Evolutionary conservation across 768 basidiomycete species (phyloP).

Genomic region (Tulasnella sp.): DNA sequence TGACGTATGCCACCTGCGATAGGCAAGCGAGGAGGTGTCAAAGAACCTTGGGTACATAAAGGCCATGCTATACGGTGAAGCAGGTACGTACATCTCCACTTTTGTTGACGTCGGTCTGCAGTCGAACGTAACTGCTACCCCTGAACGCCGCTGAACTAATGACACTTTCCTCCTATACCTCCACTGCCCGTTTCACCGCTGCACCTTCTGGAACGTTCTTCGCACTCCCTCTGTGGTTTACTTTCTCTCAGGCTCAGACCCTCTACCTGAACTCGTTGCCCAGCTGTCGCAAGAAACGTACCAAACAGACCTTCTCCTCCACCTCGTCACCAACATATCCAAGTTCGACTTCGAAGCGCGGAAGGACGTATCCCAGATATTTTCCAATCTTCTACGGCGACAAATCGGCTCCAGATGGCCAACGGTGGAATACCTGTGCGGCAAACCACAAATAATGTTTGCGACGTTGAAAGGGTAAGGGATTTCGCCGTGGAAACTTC

Average conservation of each 20-base stretch:
- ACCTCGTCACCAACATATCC: constrained; percentile 35
- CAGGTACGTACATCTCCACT: constrained; percentile 52
- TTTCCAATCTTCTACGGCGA: constrained; percentile 50
- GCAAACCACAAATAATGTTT: constrained; percentile 68
- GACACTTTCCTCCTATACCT: constrained; percentile 1
- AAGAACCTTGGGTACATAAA: constrained; percentile 91
- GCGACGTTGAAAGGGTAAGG: constrained; percentile 67
- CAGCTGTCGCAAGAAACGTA: constrained; percentile 97
- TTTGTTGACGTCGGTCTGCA: constrained; percentile 18
- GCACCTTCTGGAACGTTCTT: neutral
- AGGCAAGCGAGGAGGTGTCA: constrained; percentile 87
- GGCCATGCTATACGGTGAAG: constrained; percentile 79
- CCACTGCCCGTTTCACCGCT: neutral
- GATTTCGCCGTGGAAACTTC: neutral
- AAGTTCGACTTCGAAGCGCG: constrained; percentile 39
- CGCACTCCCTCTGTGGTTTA: neutral
- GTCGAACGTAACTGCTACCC: neutral
- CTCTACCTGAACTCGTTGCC: constrained; percentile 82
- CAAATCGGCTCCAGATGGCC: constrained; percentile 93
- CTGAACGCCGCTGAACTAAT: constrained; percentile 24
- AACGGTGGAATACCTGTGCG: constrained; percentile 88
- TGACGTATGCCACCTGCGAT: constrained; percentile 9
- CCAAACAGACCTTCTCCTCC: constrained; percentile 77
- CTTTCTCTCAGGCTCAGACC: constrained; percentile 49
- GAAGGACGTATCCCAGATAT: constrained; percentile 47